A percentile compares a stretch with the other conserved stretches of the same genome.
Evolutionary conservation across 495 filamentous ascomycete species (phyloP).

Genomic region (Astrothelium macrocarpum): DNA sequence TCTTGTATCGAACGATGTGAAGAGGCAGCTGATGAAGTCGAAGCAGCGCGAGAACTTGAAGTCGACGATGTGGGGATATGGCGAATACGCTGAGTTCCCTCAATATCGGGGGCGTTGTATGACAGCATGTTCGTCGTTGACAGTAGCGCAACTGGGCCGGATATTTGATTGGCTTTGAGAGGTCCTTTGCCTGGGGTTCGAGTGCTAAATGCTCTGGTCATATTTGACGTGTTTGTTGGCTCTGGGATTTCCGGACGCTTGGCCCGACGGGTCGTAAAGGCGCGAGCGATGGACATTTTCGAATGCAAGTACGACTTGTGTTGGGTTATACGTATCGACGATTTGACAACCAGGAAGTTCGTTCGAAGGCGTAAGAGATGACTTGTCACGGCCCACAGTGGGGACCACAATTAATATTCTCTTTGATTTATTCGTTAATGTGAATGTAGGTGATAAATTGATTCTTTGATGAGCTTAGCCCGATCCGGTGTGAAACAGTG

Average conservation of each 20-base stretch:
- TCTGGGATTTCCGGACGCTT: slow-evolving; percentile 6
- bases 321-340: neutral
- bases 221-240: neutral
- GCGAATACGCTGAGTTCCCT: slow-evolving; percentile 26
- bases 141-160: slow-evolving; percentile 71
- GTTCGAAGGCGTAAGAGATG: neutral
- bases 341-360: neutral
- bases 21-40: neutral
- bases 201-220: neutral
- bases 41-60: neutral
- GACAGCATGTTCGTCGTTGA: slow-evolving; percentile 95
- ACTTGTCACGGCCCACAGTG: neutral
- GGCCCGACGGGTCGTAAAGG: slow-evolving; percentile 19
- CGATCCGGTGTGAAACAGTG: neutral
- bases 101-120: slow-evolving; percentile 73
- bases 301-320: neutral
- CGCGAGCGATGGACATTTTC: slow-evolving; percentile 19
- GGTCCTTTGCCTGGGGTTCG: slow-evolving; percentile 13
- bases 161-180: slow-evolving; percentile 53
- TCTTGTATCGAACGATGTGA: neutral
- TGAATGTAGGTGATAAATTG: neutral
- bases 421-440: neutral
- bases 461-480: neutral
- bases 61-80: slow-evolving; percentile 28
- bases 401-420: neutral